Percentiles rank a stretch among this genome's conserved stretches.
Conservation (phyloP, 805 yeast species). For the Kodamaea kaohsiungensis region DNA sequence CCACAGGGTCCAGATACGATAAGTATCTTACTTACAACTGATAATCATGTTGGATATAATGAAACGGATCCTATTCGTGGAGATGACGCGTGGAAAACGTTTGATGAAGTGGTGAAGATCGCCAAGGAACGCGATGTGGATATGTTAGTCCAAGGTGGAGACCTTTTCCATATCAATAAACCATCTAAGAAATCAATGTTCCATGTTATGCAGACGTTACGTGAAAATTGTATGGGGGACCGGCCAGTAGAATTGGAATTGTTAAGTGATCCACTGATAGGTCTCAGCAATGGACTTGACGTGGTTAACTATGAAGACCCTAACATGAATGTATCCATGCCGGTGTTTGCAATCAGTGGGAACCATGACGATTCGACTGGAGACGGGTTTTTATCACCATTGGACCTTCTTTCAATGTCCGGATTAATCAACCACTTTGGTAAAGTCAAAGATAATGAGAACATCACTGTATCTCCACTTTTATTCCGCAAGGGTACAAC, state of each 20-base stretch:
- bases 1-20: constrained; percentile 66
- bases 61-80: constrained; percentile 91
- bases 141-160: constrained; percentile 90
- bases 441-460: constrained; percentile 70
- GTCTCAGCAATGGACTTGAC: constrained; percentile 62
- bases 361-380: constrained; percentile 98
- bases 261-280: constrained; percentile 71
- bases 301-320: constrained; percentile 89
- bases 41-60: constrained; percentile 92
- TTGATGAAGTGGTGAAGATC: constrained; percentile 74
- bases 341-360: constrained; percentile 90
- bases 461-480: constrained; percentile 72
- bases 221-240: constrained; percentile 79
- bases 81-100: constrained; percentile 85
- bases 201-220: constrained; percentile 72
- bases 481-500: constrained; percentile 82
- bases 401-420: constrained; percentile 78
- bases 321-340: constrained; percentile 83
- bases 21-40: constrained; percentile 82
- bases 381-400: constrained; percentile 74
- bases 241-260: constrained; percentile 84
- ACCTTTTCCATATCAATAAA: constrained; percentile 84
- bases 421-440: constrained; percentile 93
- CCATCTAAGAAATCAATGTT: constrained; percentile 86
- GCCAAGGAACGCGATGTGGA: constrained; percentile 76